phyloP scores from a whole-genome alignment of 1,284 basidiomycete species.

The Sanghuangporus weigelae region DNA sequence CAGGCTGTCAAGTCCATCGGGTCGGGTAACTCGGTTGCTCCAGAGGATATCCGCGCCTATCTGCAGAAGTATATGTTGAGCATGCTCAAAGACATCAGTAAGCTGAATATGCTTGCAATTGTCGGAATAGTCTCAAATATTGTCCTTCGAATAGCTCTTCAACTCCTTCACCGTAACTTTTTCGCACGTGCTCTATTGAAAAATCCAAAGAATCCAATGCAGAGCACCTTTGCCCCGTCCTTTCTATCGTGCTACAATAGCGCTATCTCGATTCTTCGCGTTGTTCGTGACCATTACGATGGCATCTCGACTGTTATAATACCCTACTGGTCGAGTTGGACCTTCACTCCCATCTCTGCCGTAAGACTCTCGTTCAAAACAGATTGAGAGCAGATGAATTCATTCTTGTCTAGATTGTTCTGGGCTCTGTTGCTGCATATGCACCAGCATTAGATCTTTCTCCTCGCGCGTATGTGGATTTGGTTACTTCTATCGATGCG shows the following conservation, averaged over 20 bases:
- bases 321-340: neutral
- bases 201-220: neutral
- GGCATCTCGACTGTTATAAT: neutral
- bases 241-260: neutral
- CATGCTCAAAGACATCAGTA: neutral
- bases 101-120: neutral
- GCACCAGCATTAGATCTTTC: too few relatives aligned
- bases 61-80: too few relatives aligned
- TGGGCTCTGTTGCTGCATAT: too few relatives aligned
- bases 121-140: neutral
- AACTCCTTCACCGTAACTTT: slow-evolving; percentile 4
- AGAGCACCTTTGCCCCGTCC: neutral
- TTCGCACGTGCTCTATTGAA: slow-evolving; percentile 1
- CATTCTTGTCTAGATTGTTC: too few relatives aligned
- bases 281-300: neutral
- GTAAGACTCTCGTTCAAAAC: too few relatives aligned
- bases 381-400: too few relatives aligned
- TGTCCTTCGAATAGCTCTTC: neutral
- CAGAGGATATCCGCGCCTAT: neutral
- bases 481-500: too few relatives aligned
- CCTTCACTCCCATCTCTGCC: too few relatives aligned
- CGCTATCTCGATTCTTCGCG: neutral
- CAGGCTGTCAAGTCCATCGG: neutral
- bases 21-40: neutral
- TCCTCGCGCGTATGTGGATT: too few relatives aligned